Evolutionary conservation across 139 green algal species (phyloP).

Genomic region (Tetratostichococcus sp.): DNA sequence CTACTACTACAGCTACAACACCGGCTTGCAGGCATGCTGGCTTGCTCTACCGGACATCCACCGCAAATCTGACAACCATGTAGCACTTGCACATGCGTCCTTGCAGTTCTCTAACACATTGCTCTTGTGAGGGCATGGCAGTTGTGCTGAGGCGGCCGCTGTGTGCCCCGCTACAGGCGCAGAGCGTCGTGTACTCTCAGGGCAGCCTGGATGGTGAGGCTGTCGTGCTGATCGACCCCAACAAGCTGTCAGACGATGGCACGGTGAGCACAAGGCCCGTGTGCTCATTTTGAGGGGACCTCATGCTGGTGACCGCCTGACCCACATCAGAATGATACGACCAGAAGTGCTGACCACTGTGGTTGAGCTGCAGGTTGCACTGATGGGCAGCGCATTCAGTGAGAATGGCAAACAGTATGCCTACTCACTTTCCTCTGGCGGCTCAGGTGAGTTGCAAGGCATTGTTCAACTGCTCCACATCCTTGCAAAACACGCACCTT

Average conservation of each 20-base stretch:
- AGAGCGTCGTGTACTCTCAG: constrained; percentile 77
- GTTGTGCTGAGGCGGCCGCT: too few species aligned
- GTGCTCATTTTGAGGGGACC: not conserved
- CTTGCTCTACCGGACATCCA: too few species aligned
- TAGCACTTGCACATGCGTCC: too few species aligned
- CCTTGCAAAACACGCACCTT: too few species aligned
- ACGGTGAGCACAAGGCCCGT: constrained; percentile 28
- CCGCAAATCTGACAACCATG: too few species aligned
- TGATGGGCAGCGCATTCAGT: constrained; percentile 54
- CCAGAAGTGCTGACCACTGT: too few species aligned
- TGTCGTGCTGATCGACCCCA: constrained; percentile 84
- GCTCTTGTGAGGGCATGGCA: too few species aligned
- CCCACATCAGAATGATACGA: too few species aligned
- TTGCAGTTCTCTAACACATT: too few species aligned
- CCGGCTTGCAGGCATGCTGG: constrained; percentile 42
- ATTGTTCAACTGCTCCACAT: too few species aligned
- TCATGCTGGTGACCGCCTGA: too few species aligned
- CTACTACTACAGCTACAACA: constrained; percentile 87
- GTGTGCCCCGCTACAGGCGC: constrained; percentile 44
- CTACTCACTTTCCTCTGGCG: constrained; percentile 68
- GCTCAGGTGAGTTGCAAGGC: constrained; percentile 36
- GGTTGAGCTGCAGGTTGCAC: constrained; percentile 36
- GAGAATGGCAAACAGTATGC: constrained; percentile 67
- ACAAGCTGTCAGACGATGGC: constrained; percentile 73
- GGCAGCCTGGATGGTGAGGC: constrained; percentile 37